phyloP scores from a whole-genome alignment of 768 basidiomycete species.

The Tubosaeta brunneosetosa region DNA sequence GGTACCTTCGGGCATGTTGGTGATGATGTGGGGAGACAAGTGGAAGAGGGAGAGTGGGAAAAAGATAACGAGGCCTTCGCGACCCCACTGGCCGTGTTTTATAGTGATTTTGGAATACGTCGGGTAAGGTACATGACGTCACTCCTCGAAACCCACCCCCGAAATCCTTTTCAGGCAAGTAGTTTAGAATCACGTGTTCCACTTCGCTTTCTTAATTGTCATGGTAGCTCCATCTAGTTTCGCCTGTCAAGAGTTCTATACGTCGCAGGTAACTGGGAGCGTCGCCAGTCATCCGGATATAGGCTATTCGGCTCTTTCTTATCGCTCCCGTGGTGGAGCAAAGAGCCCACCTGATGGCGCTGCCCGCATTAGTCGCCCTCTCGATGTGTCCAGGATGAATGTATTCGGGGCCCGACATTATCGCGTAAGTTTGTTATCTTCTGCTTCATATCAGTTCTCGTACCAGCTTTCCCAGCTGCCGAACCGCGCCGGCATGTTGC shows the following conservation, averaged over 20 bases:
- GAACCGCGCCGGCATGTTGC: constrained; percentile 40
- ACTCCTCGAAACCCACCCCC: background rate
- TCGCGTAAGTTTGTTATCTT: constrained; percentile 33
- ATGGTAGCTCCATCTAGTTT: background rate
- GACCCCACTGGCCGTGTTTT: constrained; percentile 11
- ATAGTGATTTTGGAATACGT: constrained; percentile 7
- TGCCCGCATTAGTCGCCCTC: background rate
- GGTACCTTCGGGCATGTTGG: constrained; percentile 50
- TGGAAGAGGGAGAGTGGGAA: constrained; percentile 1
- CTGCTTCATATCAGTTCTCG: constrained; percentile 1
- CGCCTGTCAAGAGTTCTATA: background rate
- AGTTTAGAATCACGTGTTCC: constrained; percentile 11
- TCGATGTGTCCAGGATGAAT: background rate
- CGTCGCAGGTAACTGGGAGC: too few species aligned
- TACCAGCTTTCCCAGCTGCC: background rate
- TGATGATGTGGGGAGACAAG: background rate
- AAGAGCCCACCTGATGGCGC: background rate
- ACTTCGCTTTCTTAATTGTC: background rate
- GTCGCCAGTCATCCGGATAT: background rate
- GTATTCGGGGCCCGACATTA: constrained; percentile 38
- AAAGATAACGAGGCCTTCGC: background rate
- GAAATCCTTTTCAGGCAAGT: constrained; percentile 9
- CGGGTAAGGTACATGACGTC: constrained; percentile 24
- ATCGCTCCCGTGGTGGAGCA: background rate
- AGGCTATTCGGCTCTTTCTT: background rate